Percentiles rank a stretch among this genome's conserved stretches.
Evolutionary conservation across 129 eudicot species (phyloP).

Genomic region (Flaveria robusta): DNA sequence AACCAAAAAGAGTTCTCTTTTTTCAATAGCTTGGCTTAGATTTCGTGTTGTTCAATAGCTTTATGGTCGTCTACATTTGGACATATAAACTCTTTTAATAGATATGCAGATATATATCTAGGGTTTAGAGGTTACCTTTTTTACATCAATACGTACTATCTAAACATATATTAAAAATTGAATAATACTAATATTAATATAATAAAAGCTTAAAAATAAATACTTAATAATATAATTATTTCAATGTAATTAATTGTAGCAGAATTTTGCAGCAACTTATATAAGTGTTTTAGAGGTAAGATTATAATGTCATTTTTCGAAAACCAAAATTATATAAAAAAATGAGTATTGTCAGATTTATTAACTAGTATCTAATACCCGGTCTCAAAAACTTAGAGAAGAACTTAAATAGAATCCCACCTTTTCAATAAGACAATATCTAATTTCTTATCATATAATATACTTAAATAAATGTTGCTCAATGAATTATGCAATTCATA

Average conservation of each 20-base stretch:
- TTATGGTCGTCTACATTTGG: slow-evolving; percentile 42
- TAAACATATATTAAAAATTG: no score
- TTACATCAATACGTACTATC: slow-evolving; percentile 10
- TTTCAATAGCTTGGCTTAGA: slow-evolving; percentile 17
- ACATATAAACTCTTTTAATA: slow-evolving; percentile 38
- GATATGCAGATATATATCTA: slow-evolving; percentile 30
- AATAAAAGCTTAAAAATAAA: no score
- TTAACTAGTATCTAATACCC: no score
- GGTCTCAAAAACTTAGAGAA: no score
- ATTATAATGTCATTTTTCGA: no score
- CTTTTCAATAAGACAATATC: not conserved
- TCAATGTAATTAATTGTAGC: no score
- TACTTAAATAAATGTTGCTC: not conserved
- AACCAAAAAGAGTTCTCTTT: slow-evolving; percentile 35
- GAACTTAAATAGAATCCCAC: not conserved
- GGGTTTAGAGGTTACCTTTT: slow-evolving; percentile 30
- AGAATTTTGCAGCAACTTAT: no score
- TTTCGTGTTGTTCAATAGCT: slow-evolving; percentile 45
- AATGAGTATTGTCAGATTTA: no score
- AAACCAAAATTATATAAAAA: not conserved
- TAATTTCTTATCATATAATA: not conserved
- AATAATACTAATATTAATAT: not conserved
- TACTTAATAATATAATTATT: no score
- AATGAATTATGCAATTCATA: not conserved
- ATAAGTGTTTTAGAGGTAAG: no score